phyloP scores from a whole-genome alignment of 192 early-diverging fungal genomes.

The Backusella circina region DNA sequence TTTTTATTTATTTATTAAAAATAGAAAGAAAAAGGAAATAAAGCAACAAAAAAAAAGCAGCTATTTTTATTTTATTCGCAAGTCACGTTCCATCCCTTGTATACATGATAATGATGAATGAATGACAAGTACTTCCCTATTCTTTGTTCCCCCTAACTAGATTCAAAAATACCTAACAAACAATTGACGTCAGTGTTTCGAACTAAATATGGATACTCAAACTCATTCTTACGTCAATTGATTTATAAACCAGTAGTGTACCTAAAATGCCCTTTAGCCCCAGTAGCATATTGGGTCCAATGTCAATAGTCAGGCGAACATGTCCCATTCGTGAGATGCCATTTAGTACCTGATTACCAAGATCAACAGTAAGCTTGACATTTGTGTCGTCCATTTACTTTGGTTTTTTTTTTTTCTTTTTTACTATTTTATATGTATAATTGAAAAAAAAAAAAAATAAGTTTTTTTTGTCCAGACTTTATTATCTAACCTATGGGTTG shows the following conservation, averaged over 20 bases:
- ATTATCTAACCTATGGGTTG: not conserved
- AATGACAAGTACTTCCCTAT: not conserved
- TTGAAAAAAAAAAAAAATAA: not conserved
- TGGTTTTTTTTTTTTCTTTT: no score
- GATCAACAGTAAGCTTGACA: slow-evolving; percentile 6
- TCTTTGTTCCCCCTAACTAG: not conserved
- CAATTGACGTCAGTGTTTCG: slow-evolving; percentile 9
- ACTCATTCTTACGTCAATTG: slow-evolving; percentile 9
- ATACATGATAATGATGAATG: not conserved
- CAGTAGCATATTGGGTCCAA: not conserved
- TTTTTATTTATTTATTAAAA: not conserved
- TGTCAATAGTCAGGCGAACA: not conserved
- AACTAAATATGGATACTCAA: not conserved
- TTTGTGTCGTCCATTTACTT: slow-evolving; percentile 5
- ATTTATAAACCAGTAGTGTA: not conserved
- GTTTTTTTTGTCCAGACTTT: not conserved
- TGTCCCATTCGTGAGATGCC: not conserved
- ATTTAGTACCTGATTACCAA: not conserved
- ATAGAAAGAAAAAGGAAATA: not conserved
- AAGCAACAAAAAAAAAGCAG: not conserved
- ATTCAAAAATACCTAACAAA: slow-evolving; percentile 1
- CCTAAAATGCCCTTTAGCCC: not conserved
- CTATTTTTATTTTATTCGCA: not conserved
- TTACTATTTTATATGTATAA: not conserved
- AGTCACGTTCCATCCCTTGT: not conserved